phyloP scores from a whole-genome alignment of 2,329 filamentous ascomycete species.

The Nemania sp. region DNA sequence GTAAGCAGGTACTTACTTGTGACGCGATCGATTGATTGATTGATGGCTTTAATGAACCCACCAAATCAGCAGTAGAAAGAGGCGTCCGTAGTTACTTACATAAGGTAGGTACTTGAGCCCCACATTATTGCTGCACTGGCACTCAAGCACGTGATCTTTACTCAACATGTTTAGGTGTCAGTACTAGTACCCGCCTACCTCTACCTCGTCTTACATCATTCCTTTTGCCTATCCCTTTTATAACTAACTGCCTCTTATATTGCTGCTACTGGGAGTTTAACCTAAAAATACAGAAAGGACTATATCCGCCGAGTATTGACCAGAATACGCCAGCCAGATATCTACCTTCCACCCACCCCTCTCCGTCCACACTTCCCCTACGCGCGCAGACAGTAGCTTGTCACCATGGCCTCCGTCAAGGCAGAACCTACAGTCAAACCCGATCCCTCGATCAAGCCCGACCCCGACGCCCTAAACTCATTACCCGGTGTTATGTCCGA shows the following conservation, averaged over 20 bases:
- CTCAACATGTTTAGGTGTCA: constrained; percentile 14
- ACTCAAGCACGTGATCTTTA: constrained; percentile 21
- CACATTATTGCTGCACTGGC: constrained; percentile 19
- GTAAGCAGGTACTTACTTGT: neutral
- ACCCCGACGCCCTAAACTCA: constrained; percentile 54
- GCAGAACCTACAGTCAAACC: constrained; percentile 48
- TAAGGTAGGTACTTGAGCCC: constrained; percentile 9
- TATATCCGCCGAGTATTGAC: neutral
- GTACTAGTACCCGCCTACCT: constrained; percentile 12
- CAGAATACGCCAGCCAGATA: neutral
- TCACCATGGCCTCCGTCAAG: constrained; percentile 48
- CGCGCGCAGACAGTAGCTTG: neutral
- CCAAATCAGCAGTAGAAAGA: neutral
- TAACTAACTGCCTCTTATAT: neutral
- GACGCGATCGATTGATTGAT: constrained; percentile 6
- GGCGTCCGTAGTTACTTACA: neutral
- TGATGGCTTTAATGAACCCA: neutral
- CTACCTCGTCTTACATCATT: constrained; percentile 23
- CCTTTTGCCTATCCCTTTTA: constrained; percentile 8
- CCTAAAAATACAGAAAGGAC: neutral
- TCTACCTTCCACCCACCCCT: neutral
- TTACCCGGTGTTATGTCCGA: constrained; percentile 64
- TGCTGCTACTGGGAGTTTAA: neutral
- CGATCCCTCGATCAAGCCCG: constrained; percentile 50
- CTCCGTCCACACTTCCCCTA: neutral